phyloP scores from a whole-genome alignment of 371 early-diverging fungal genomes.

The Thermomucor indicae-seudaticae region DNA sequence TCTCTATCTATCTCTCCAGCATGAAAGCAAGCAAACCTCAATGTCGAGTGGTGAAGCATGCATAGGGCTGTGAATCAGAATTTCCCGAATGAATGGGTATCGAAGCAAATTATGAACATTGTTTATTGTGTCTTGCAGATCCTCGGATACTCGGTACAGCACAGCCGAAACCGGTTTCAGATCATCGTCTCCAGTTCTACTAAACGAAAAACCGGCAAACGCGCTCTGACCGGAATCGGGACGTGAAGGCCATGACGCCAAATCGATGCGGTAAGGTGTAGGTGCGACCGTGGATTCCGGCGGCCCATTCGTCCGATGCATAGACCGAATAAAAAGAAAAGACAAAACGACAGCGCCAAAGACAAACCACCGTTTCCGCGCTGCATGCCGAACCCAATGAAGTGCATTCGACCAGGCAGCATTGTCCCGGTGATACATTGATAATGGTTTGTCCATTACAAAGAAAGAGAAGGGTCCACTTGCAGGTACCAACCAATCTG shows the following conservation, averaged over 20 bases:
- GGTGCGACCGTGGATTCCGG: neutral
- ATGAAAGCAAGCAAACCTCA: no score
- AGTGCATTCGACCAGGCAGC: no score
- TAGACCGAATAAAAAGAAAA: neutral
- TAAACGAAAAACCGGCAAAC: neutral
- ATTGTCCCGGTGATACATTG: no score
- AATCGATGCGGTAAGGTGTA: slow-evolving; percentile 2
- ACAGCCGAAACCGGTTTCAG: slow-evolving; percentile 54
- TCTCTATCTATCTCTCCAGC: no score
- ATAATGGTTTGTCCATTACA: no score
- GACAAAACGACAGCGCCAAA: neutral
- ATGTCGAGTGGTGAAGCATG: no score
- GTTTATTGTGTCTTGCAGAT: slow-evolving; percentile 30
- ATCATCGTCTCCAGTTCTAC: slow-evolving; percentile 11
- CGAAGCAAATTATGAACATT: slow-evolving; percentile 39
- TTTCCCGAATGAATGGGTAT: slow-evolving; percentile 54
- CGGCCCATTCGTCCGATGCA: no score
- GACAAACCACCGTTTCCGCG: neutral
- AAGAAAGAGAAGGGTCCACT: no score
- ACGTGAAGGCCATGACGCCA: neutral
- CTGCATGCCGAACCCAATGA: no score
- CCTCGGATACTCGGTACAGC: slow-evolving; percentile 44
- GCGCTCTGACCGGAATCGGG: neutral
- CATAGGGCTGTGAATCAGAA: slow-evolving; percentile 49
- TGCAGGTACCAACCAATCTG: no score